Evolutionary conservation across 371 early-diverging fungal genomes (phyloP).

Genomic region (Mucor velutinosus): DNA sequence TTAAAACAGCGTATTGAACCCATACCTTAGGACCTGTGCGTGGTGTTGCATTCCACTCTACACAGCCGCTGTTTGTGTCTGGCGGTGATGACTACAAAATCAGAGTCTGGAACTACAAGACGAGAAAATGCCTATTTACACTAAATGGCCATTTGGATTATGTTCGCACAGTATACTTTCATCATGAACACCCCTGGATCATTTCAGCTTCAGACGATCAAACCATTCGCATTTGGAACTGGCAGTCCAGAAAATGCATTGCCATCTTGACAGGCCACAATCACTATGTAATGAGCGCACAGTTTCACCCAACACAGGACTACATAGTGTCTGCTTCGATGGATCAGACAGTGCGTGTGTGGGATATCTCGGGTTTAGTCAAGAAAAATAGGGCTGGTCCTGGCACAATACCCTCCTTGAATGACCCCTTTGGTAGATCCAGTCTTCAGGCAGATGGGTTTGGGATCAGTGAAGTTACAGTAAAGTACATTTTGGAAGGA

Average conservation of each 20-base stretch:
- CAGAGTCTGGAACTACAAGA: slow-evolving; percentile 99
- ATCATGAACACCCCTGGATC: slow-evolving; percentile 99
- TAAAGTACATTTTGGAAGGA: not conserved
- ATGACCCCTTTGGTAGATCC: slow-evolving; percentile 58
- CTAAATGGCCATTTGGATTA: slow-evolving; percentile 99
- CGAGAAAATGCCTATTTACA: slow-evolving; percentile 91
- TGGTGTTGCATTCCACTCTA: slow-evolving; percentile 96
- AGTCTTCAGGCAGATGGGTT: slow-evolving; percentile 70
- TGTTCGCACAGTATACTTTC: slow-evolving; percentile 97
- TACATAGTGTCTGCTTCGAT: not conserved
- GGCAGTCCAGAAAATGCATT: slow-evolving; percentile 97
- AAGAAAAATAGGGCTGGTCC: not conserved
- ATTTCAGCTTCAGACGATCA: slow-evolving; percentile 98
- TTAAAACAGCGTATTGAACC: no score
- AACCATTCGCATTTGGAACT: slow-evolving; percentile 99
- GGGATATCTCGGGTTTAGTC: slow-evolving; percentile 84
- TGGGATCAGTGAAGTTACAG: not conserved
- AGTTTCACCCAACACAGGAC: slow-evolving; percentile 97
- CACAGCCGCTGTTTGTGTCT: slow-evolving; percentile 97
- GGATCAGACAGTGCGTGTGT: slow-evolving; percentile 93
- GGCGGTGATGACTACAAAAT: slow-evolving; percentile 99
- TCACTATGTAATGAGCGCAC: slow-evolving; percentile 74
- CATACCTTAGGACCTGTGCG: slow-evolving; percentile 90
- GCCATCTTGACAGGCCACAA: slow-evolving; percentile 48
- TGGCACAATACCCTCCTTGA: slow-evolving; percentile 35